Conservation (phyloP, 2,329 filamentous ascomycete genomes). For the Atkinsonella hypoxylon region DNA sequence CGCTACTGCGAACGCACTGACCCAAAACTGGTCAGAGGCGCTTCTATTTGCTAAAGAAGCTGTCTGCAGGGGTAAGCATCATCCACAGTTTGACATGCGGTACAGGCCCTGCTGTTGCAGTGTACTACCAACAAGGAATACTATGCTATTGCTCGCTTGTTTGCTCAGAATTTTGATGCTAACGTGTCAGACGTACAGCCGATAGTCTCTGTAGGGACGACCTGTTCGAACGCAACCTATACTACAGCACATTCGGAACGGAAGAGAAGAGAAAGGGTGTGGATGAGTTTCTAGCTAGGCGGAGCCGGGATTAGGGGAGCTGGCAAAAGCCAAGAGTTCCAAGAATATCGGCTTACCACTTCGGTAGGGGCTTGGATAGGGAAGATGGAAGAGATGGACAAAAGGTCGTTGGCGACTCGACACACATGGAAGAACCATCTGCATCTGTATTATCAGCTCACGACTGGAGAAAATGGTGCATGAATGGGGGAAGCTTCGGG, state of each 20-base stretch:
- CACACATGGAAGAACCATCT: background rate
- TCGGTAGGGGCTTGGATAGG: background rate
- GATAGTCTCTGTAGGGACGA: slow-evolving; percentile 18
- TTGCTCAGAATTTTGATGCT: background rate
- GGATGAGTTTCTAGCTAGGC: slow-evolving; percentile 17
- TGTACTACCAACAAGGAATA: background rate
- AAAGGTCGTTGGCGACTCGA: background rate
- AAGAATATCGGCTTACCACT: background rate
- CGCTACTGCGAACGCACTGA: slow-evolving; percentile 13
- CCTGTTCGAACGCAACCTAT: slow-evolving; percentile 22
- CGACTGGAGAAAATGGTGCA: slow-evolving; percentile 4
- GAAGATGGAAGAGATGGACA: background rate
- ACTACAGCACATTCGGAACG: slow-evolving; percentile 24
- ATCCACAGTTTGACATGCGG: background rate
- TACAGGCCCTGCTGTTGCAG: background rate
- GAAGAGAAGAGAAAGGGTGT: slow-evolving; percentile 18
- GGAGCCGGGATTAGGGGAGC: background rate
- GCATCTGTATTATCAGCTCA: slow-evolving; percentile 2
- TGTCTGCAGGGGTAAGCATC: slow-evolving; percentile 16
- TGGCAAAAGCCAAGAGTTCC: background rate
- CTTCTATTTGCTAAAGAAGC: slow-evolving; percentile 18
- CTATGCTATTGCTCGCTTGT: background rate
- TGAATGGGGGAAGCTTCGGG: background rate
- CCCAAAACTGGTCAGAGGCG: slow-evolving; percentile 13
- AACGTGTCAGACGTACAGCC: slow-evolving; percentile 8